phyloP scores from a whole-genome alignment of 1,139 yeast genomes.

The Yamadazyma songkhlaensis region DNA sequence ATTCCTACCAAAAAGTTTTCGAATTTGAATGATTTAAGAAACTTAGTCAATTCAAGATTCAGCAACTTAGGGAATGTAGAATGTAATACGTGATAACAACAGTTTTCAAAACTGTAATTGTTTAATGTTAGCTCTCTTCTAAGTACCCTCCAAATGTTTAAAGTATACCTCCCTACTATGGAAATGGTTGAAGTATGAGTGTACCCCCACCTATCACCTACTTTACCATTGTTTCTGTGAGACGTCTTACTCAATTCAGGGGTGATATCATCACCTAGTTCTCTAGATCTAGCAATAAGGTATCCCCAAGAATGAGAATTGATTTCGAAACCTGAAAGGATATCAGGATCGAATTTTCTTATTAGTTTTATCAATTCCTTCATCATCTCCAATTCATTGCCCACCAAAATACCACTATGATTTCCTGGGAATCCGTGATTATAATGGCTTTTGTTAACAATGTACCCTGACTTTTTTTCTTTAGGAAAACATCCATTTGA shows the following conservation, averaged over 20 bases:
- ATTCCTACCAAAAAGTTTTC: constrained; percentile 37
- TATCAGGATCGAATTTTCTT: constrained; percentile 78
- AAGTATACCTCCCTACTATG: constrained; percentile 75
- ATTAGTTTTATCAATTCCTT: constrained; percentile 56
- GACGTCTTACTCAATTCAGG: constrained; percentile 44
- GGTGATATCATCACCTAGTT: constrained; percentile 52
- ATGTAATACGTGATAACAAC: constrained; percentile 66
- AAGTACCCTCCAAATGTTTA: constrained; percentile 82
- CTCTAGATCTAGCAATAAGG: constrained; percentile 56
- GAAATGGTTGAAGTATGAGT: constrained; percentile 69
- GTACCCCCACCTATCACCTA: constrained; percentile 78
- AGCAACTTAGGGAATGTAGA: constrained; percentile 63
- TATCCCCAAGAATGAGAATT: constrained; percentile 89
- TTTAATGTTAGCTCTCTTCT: constrained; percentile 60
- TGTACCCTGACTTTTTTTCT: constrained; percentile 15
- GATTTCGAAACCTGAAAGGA: constrained; percentile 81
- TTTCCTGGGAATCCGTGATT: background rate
- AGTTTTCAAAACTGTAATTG: constrained; percentile 75
- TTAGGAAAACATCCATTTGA: constrained; percentile 29
- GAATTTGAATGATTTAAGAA: constrained; percentile 37
- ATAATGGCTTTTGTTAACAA: constrained; percentile 12
- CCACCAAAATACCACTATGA: background rate
- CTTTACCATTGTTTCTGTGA: constrained; percentile 47
- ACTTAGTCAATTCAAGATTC: constrained; percentile 45
- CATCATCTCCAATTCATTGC: constrained; percentile 3